A percentile compares a stretch with the other conserved stretches of the same genome.
These are phyloP conservation scores for Komagataella kurtzmanii DNA, from an alignment of 805 yeast genomes.

Conservation along the genomic window DNA sequence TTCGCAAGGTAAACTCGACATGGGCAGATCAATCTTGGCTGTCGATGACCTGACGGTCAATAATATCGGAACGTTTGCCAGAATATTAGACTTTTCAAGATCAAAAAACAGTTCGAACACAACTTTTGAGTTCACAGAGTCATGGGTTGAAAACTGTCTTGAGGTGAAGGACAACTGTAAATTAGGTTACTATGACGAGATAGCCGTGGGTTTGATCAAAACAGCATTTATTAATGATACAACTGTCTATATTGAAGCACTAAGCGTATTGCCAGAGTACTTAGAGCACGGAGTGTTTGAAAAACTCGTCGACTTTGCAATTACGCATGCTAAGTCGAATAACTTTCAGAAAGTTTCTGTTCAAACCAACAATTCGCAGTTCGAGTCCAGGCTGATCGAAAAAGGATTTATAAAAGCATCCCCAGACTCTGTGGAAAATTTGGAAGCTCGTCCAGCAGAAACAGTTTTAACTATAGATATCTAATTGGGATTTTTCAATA, in stretches of 20 bases:
- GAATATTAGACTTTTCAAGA: constrained; percentile 33
- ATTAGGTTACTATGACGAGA: constrained; percentile 51
- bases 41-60: constrained; percentile 47
- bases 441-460: background rate
- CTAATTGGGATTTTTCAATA: background rate
- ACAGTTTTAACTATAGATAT: background rate
- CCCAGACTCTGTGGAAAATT: background rate
- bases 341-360: background rate
- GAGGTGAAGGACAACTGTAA: constrained; percentile 37
- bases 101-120: constrained; percentile 31
- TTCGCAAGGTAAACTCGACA: constrained; percentile 12
- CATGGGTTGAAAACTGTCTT: constrained; percentile 36
- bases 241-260: background rate
- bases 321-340: background rate
- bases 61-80: constrained; percentile 45
- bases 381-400: background rate
- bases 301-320: background rate
- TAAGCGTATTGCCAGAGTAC: background rate
- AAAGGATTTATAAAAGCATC: background rate
- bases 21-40: constrained; percentile 19
- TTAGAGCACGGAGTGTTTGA: background rate
- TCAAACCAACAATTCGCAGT: background rate
- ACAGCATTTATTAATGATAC: constrained; percentile 18
- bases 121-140: constrained; percentile 15
- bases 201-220: constrained; percentile 70